A percentile compares a stretch with the other conserved stretches of the same genome.
phyloP scores from a whole-genome alignment of 2,329 filamentous ascomycete species.

The Colletotrichum sidae region DNA sequence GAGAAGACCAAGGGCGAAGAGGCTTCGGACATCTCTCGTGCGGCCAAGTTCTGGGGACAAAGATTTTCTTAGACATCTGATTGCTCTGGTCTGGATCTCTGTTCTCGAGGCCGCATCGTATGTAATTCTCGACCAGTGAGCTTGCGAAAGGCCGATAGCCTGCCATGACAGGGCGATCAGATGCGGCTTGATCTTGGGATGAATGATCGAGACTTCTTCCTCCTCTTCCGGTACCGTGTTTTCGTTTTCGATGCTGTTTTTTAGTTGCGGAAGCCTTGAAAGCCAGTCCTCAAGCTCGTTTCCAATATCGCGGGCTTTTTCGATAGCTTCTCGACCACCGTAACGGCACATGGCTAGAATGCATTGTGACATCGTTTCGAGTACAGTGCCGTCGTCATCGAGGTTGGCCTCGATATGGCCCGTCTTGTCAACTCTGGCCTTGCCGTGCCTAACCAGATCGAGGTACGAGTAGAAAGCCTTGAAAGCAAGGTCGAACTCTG shows the following conservation, averaged over 20 bases:
- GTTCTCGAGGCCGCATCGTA: slow-evolving; percentile 78
- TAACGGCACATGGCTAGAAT: slow-evolving; percentile 86
- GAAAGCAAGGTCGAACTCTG: slow-evolving; percentile 92
- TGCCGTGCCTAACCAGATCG: slow-evolving; percentile 86
- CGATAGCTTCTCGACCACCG: slow-evolving; percentile 78
- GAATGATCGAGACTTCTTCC: slow-evolving; percentile 45
- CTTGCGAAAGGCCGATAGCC: slow-evolving; percentile 86
- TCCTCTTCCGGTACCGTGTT: slow-evolving; percentile 45
- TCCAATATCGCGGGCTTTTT: slow-evolving; percentile 81
- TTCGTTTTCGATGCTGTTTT: slow-evolving; percentile 46
- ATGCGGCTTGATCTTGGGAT: slow-evolving; percentile 64
- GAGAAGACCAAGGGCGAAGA: slow-evolving; percentile 86
- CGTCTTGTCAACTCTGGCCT: slow-evolving; percentile 84
- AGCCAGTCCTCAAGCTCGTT: slow-evolving; percentile 81
- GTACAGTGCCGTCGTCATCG: slow-evolving; percentile 81
- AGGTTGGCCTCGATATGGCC: slow-evolving; percentile 77
- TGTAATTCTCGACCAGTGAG: slow-evolving; percentile 87
- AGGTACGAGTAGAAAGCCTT: slow-evolving; percentile 93
- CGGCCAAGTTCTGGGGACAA: slow-evolving; percentile 75
- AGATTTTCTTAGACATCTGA: slow-evolving; percentile 79
- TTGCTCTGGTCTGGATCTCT: slow-evolving; percentile 81
- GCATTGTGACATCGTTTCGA: slow-evolving; percentile 83
- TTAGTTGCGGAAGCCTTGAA: slow-evolving; percentile 63
- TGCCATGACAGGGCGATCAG: slow-evolving; percentile 81
- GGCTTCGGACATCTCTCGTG: slow-evolving; percentile 77